Evolutionary conservation across 139 green algal species (phyloP).

Genomic region (Picochlorum sp.): DNA sequence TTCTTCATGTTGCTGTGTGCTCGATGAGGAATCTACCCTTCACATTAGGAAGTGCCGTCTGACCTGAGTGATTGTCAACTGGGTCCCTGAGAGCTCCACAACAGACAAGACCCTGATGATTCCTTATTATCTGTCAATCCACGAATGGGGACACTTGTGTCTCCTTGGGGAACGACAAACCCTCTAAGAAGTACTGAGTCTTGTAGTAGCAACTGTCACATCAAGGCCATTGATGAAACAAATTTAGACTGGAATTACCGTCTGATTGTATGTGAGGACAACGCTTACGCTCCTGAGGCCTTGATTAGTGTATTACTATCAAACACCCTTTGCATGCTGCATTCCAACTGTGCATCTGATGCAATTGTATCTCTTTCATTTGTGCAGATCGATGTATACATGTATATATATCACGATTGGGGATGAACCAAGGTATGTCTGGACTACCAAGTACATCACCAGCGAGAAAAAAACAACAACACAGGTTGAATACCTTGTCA

Average conservation of each 20-base stretch:
- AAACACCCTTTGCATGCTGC: too few relatives aligned
- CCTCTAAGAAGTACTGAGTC: slow-evolving; percentile 43
- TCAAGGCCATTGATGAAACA: slow-evolving; percentile 9
- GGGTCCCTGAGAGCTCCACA: slow-evolving; percentile 1
- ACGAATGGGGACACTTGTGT: slow-evolving; percentile 7
- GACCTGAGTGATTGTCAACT: slow-evolving; percentile 39
- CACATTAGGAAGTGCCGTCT: slow-evolving; percentile 39
- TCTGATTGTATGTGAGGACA: slow-evolving; percentile 28
- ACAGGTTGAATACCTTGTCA: too few relatives aligned
- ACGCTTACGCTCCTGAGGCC: slow-evolving; percentile 2
- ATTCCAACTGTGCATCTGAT: too few relatives aligned
- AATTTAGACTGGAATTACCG: slow-evolving; percentile 35
- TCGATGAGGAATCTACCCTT: slow-evolving; percentile 27
- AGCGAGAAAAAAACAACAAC: too few relatives aligned
- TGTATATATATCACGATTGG: too few relatives aligned
- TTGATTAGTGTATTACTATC: neutral
- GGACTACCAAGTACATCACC: too few relatives aligned
- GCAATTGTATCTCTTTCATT: too few relatives aligned
- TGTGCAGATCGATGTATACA: too few relatives aligned
- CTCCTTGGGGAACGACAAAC: slow-evolving; percentile 22
- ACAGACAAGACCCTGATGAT: slow-evolving; percentile 22
- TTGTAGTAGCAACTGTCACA: slow-evolving; percentile 1
- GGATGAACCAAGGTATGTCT: too few relatives aligned
- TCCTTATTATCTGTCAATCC: slow-evolving; percentile 35
- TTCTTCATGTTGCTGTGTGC: neutral